Evolutionary conservation across 2,329 filamentous ascomycete species (phyloP).

Genomic region (Colletotrichum scovillei): DNA sequence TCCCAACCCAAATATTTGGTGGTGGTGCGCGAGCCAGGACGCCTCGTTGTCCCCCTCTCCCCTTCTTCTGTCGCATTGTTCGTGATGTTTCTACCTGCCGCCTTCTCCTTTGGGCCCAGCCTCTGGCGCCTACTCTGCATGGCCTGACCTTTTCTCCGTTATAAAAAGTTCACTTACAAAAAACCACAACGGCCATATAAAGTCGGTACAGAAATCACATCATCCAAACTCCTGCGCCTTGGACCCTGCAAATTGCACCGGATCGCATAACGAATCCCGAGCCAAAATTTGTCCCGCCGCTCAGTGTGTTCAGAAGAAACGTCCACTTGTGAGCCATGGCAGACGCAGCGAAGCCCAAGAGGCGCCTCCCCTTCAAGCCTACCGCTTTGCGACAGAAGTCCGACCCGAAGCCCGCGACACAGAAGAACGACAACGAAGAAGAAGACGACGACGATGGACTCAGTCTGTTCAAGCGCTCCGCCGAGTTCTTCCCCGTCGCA

Average conservation of each 20-base stretch:
- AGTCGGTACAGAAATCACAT: not conserved
- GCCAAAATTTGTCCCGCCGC: not conserved
- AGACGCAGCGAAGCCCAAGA: constrained; percentile 41
- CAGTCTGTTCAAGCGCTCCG: constrained; percentile 61
- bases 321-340: constrained; percentile 8
- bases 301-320: not conserved
- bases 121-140: not conserved
- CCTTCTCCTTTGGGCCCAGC: constrained; percentile 18
- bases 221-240: not conserved
- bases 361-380: constrained; percentile 62
- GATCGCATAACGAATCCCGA: not conserved
- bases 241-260: constrained; percentile 5
- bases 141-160: not conserved
- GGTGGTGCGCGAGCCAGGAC: constrained; percentile 10
- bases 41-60: not conserved
- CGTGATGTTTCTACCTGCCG: constrained; percentile 20
- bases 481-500: constrained; percentile 59
- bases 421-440: constrained; percentile 29
- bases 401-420: constrained; percentile 40
- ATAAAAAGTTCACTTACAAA: not conserved
- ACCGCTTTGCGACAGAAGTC: constrained; percentile 53
- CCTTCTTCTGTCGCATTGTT: not conserved
- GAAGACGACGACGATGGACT: constrained; percentile 53
- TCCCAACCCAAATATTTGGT: constrained; percentile 6
- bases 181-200: not conserved